Base-by-base conservation (phyloP, 306 rosid species). In the Dryas alaskensis region DNA sequence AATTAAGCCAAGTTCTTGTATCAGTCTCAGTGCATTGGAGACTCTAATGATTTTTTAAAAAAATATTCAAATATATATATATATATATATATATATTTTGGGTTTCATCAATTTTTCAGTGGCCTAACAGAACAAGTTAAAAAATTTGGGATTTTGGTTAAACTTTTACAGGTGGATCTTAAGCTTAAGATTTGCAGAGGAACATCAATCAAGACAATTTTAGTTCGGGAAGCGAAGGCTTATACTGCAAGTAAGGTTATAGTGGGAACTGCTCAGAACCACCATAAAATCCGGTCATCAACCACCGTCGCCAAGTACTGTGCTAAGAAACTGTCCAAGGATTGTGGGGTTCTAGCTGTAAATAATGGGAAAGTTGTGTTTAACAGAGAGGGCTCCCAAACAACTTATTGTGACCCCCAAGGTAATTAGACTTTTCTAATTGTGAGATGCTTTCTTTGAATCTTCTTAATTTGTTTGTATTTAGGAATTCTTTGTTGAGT, bases 131-230 rank as follows among this genome's bases (percentile, higher is more conserved):
- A 60, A 13, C 2, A 31, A 37, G 9, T 58, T 57, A 58, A 70
- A 13, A 13, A 6, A 47, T 8, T 65, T 43, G 69, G n/a, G 68
- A 72, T 48, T 45, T 69, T 49, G 46, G 54, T 52, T 81, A 42
- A 19, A 72, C 68, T 78, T 72, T n/a, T 84, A 50, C 83, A 95
- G 99, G 93, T 95, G 82, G 90, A 90, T 85, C 92, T 95, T 74
- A 95, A 92, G 83, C 93, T 95, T 27, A 95, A 92, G 76, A 82
- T 95, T 60, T 88, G 99, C 78, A 87, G 93, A 66, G 99, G 99
- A 17, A 68, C 92, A 27, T 83, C 98, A 8, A 80, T 69, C 62
- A 86, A 85, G 78, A 95, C 86, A 82, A 76, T 86, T 37, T 73
- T 95, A 82, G 98, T 90, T 40, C 78, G 96, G 39, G 99, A 95